Conservation (phyloP, 257 asterid species). For the Coffea canephora region DNA sequence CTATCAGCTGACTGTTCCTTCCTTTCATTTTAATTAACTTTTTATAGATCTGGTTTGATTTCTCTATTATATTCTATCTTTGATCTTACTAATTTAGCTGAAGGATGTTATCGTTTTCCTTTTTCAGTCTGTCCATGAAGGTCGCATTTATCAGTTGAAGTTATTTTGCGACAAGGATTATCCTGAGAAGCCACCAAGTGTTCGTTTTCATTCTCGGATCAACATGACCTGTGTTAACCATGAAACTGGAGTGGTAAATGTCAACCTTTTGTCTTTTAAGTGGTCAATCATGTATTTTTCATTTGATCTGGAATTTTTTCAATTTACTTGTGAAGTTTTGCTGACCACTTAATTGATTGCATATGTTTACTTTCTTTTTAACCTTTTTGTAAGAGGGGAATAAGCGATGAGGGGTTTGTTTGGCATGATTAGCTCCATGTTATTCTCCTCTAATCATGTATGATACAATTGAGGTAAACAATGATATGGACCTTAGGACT, state of each 20-base stretch:
- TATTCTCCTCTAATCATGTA: not conserved
- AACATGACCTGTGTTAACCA: slow-evolving; percentile 81
- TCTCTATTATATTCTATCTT: not conserved
- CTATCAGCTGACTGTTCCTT: not conserved
- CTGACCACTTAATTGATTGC: not conserved
- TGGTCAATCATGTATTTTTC: not conserved
- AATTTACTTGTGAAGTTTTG: not conserved
- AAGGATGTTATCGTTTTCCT: not conserved
- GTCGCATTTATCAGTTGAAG: slow-evolving; percentile 86
- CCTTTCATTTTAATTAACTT: not conserved
- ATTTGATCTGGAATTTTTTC: not conserved
- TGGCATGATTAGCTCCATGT: not conserved
- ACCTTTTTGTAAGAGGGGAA: not conserved
- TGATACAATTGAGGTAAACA: not conserved
- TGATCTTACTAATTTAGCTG: not conserved
- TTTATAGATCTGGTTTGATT: not conserved
- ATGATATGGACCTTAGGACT: not conserved
- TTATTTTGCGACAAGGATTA: slow-evolving; percentile 91
- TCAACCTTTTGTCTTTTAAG: not conserved
- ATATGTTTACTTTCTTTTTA: not conserved
- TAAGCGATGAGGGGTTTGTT: not conserved
- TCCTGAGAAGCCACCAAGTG: slow-evolving; percentile 91
- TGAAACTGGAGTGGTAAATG: slow-evolving; percentile 68
- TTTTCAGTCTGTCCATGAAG: slow-evolving; percentile 81
- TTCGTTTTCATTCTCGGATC: slow-evolving; percentile 79